Conservation (phyloP, 371 early-diverging fungal genomes). For the Mucor plumbeus region DNA sequence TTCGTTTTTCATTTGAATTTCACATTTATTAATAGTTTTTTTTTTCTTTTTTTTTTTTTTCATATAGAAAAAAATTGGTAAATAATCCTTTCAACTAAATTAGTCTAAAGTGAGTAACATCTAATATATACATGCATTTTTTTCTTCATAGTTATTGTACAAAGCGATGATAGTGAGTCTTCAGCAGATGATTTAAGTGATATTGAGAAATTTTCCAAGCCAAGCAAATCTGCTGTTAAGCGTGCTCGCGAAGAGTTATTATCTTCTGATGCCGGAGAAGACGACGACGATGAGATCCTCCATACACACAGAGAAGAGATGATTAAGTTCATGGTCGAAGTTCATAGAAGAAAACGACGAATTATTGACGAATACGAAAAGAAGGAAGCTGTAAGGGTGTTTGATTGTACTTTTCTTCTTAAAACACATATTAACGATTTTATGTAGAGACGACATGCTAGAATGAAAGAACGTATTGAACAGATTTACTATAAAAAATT, state of each 20-base stretch:
- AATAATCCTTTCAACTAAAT: not conserved
- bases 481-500: conserved; percentile 46
- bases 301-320: conserved; percentile 41
- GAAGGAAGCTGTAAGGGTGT: conserved; percentile 39
- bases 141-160: not conserved
- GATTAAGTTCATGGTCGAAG: conserved; percentile 52
- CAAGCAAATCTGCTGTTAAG: conserved; percentile 26
- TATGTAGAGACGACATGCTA: conserved; percentile 32
- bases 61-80: not conserved
- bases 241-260: conserved; percentile 31
- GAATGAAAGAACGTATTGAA: conserved; percentile 41
- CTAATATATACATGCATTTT: not conserved
- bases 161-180: conserved; percentile 20
- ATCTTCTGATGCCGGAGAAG: conserved; percentile 20
- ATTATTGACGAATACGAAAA: conserved; percentile 51
- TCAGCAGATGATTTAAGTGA: conserved; percentile 36
- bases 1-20: not conserved
- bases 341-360: conserved; percentile 39
- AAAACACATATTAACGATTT: not conserved
- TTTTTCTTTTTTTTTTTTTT: too few relatives aligned
- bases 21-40: not conserved
- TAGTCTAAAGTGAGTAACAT: too few relatives aligned
- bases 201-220: conserved; percentile 9
- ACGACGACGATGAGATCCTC: conserved; percentile 46
- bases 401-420: too few relatives aligned